Base-by-base conservation (phyloP, 805 yeast species). In the Pichia heedii region DNA sequence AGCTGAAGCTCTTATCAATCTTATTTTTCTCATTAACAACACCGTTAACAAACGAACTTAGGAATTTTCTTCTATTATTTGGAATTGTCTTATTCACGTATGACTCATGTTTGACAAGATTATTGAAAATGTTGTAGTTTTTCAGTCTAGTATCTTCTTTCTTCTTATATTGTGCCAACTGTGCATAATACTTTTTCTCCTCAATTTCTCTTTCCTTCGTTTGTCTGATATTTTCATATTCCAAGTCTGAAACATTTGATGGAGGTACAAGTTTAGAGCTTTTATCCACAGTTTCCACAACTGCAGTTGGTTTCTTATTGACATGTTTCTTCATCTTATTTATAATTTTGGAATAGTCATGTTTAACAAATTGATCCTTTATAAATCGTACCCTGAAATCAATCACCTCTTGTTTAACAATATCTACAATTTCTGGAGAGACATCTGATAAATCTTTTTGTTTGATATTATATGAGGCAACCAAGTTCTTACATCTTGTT, bases 341-440 rank as follows among this genome's bases (percentile, higher is more conserved):
- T 3, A 29, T 15, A 4, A 29, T 29, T 13, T 29, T n/a, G 6
- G 32, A 29, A 12, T 29, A 29, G 15, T 29, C 32, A 29, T 29
- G 32, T 29, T 29, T 29, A 15, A 29, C 16, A 29, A 13, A 29
- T 29, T 29, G 84, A 22, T 74, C 59, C 34, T 69, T 69, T 41
- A 77, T 54, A 22, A 79, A 80, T 36, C 69, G 70, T 20, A 77
- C 63, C 53, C 85, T 60, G 54, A 80, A 80, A 47, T 70, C 73
- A 45, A 77, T 65, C 44, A 80, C 71, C 45, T 74, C 77, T 43
- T 68, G 67, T 18, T 67, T 70, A 32, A 79, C 73, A n/a, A 62
- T 63, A 19, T 76, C 79, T 37, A 72, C 57, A 65, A 74, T 63
- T 22, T 73, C 72, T 21, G 61, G 58, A 2, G 85, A 84, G 4